phyloP scores from a whole-genome alignment of 1,284 basidiomycete genomes.

The Cryptococcus sp. region DNA sequence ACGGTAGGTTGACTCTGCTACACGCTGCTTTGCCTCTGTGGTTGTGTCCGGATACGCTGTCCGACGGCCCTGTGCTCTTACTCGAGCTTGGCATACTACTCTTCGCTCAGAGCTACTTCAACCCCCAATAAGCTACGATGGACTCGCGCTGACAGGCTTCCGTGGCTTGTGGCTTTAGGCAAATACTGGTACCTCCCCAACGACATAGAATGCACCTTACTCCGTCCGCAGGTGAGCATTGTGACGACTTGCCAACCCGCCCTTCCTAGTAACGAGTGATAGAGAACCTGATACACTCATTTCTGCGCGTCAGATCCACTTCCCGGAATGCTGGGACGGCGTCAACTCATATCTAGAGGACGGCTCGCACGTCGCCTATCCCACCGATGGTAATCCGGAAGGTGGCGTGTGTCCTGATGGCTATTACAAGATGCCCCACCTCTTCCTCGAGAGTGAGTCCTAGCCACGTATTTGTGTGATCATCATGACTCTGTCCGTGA shows the following conservation, averaged over 20 bases:
- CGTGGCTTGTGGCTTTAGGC: conserved; percentile 21
- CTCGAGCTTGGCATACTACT: too few species aligned
- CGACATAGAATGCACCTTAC: conserved; percentile 23
- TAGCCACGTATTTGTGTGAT: not conserved
- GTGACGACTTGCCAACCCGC: not conserved
- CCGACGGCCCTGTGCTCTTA: too few species aligned
- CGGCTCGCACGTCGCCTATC: conserved; percentile 41
- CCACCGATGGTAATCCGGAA: conserved; percentile 27
- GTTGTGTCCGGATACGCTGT: too few species aligned
- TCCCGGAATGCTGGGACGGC: conserved; percentile 54
- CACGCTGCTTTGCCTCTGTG: not conserved
- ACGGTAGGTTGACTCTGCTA: conserved; percentile 16
- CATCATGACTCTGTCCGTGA: not conserved
- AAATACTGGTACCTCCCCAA: conserved; percentile 19
- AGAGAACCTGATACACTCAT: too few species aligned
- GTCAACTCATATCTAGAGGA: conserved; percentile 42
- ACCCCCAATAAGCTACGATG: too few species aligned
- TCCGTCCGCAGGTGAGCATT: conserved; percentile 25
- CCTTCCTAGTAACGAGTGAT: too few species aligned
- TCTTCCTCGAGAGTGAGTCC: conserved; percentile 30
- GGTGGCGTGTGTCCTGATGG: conserved; percentile 25
- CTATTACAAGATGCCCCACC: conserved; percentile 21
- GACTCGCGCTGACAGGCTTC: not conserved
- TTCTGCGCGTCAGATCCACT: conserved; percentile 31
- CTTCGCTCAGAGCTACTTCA: too few species aligned